Conservation (phyloP, 257 asterid genomes). For the Solanum sitiens region DNA sequence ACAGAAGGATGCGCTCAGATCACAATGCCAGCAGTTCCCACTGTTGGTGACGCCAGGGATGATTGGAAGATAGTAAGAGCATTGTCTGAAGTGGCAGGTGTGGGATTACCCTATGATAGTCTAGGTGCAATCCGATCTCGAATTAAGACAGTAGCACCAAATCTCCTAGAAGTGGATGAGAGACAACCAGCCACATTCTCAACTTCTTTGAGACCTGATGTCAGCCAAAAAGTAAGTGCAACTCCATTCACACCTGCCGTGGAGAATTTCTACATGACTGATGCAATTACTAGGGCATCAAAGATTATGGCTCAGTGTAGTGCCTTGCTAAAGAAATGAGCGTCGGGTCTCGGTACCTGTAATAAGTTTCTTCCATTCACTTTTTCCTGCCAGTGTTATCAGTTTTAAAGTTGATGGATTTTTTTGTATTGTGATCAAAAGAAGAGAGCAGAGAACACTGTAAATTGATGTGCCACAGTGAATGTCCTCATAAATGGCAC, state of each 20-base stretch:
- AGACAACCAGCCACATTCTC: conserved; percentile 71
- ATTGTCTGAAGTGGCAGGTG: conserved; percentile 72
- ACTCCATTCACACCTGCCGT: conserved; percentile 51
- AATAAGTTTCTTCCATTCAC: conserved; percentile 33
- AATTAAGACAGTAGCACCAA: conserved; percentile 76
- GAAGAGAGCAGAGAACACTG: not conserved
- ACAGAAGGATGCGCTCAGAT: conserved; percentile 92
- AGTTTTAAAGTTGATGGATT: conserved; percentile 3
- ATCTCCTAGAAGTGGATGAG: conserved; percentile 69
- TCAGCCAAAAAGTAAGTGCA: conserved; percentile 31
- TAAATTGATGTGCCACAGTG: conserved; percentile 10
- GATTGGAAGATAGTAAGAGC: conserved; percentile 96
- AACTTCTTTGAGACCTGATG: conserved; percentile 64
- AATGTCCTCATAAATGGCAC: conserved; percentile 59
- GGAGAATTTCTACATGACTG: conserved; percentile 91
- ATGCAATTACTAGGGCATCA: conserved; percentile 88
- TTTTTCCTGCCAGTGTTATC: not conserved
- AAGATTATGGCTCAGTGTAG: conserved; percentile 98
- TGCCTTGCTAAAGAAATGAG: conserved; percentile 56
- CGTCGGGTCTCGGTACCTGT: not conserved
- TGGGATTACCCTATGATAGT: conserved; percentile 47
- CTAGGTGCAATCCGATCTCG: conserved; percentile 56
- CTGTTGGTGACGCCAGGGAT: conserved; percentile 93
- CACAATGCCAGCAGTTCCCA: conserved; percentile 89
- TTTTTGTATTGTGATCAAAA: not conserved